These are phyloP conservation scores for Wickerhamomyces canadensis DNA, from an alignment of 805 yeast species.

Conservation along the genomic window DNA sequence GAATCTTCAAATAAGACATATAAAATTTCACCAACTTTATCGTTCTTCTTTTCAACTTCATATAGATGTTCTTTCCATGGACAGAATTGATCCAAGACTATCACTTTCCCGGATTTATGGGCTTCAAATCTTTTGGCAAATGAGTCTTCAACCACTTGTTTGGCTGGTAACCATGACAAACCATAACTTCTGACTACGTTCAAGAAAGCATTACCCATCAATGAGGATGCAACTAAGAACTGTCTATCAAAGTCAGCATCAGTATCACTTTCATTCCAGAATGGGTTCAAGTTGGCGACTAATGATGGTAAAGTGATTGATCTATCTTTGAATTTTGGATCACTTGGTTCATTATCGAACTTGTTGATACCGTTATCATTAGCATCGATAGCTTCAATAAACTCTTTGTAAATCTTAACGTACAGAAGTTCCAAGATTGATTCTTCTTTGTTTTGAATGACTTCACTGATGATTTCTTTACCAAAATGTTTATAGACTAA, in stretches of 20 bases:
- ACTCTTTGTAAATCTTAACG: slow-evolving; percentile 74
- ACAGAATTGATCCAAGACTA: slow-evolving; percentile 69
- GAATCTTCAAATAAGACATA: slow-evolving; percentile 81
- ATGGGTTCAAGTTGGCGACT: slow-evolving; percentile 77
- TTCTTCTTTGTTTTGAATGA: slow-evolving; percentile 35
- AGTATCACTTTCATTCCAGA: slow-evolving; percentile 68
- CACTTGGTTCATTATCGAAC: slow-evolving; percentile 44
- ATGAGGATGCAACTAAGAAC: slow-evolving; percentile 64
- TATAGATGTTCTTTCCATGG: slow-evolving; percentile 96
- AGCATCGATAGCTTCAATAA: slow-evolving; percentile 90
- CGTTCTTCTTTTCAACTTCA: slow-evolving; percentile 57
- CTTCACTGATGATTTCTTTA: slow-evolving; percentile 53
- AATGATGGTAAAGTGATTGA: slow-evolving; percentile 74
- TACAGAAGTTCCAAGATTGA: slow-evolving; percentile 59
- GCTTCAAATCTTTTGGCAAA: slow-evolving; percentile 51
- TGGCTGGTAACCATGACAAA: slow-evolving; percentile 88
- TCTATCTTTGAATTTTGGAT: slow-evolving; percentile 64
- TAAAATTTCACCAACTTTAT: slow-evolving; percentile 49
- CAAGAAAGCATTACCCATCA: slow-evolving; percentile 81
- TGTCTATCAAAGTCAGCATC: slow-evolving; percentile 62
- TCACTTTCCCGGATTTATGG: slow-evolving; percentile 66
- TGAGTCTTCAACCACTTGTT: slow-evolving; percentile 67
- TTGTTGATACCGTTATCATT: slow-evolving; percentile 90
- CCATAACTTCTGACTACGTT: slow-evolving; percentile 67
- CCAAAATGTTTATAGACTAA: slow-evolving; percentile 85